Base-by-base conservation (phyloP, 139 green algal genomes). In the Closterium sp. region DNA sequence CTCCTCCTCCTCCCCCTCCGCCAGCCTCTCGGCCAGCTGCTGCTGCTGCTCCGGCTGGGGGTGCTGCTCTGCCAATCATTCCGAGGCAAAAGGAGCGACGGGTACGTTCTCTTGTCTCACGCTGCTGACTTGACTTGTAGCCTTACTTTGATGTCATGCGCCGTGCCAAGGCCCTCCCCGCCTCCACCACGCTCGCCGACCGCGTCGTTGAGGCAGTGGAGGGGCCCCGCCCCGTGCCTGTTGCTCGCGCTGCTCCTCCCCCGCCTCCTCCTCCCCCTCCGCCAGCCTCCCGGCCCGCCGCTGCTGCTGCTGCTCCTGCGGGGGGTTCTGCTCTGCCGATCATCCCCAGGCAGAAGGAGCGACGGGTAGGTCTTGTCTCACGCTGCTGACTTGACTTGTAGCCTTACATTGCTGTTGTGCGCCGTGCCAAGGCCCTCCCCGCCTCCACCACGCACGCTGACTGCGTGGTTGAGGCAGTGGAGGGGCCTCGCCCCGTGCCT, bases 341-440 rank as follows among this genome's bases (percentile, higher is more conserved):
- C 11, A 30, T 89, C 4, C 89, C 91, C 27, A 89, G 93, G 50
- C 50, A 92, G 19, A 89, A 91, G n/a, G 91, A 94, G 29, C 89
- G 91, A 10, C 89, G 91, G 89, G 91, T 94, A 30, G 94, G 62
- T 79, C 62, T 24, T 79, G 19, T 79, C 62, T 79, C 17, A 24
- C 19, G 2, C 1, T 79, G 17, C 13, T 38, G 32, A 38, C 32
- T 38, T 38, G 32, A 38, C 32, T 38, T 38, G 32, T 50, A 50
- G 38, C 38, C 38, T 50, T 50, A 50, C n/a, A 96, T 99, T 34
- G 96, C 95, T 4, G 62, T 79, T 5, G 62, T 79, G 62, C 62
- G 62, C 17, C 62, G 62, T 4, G 62, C 62, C 62, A 79, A 79
- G 62, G 62, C 62, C 17, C 62, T 79, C 62, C 62, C 62, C 62